Percentiles rank a stretch among this genome's conserved stretches.
phyloP scores from a whole-genome alignment of 1,284 basidiomycete genomes.

The Baeospora myosura region DNA sequence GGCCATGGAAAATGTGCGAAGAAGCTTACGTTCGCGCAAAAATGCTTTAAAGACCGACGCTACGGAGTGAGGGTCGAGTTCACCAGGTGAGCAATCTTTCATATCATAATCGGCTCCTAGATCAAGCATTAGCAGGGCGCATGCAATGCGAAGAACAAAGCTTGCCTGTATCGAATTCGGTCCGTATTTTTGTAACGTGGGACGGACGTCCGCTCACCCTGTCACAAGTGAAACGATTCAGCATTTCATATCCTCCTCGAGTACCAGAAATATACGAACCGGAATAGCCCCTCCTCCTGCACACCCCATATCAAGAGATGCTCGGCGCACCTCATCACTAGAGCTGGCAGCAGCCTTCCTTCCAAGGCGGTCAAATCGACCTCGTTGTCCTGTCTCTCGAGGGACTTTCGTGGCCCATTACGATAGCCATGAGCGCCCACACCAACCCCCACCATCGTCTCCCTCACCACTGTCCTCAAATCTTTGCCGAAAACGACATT shows the following conservation, averaged over 20 bases:
- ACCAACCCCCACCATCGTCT: conserved; percentile 38
- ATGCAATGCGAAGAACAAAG: conserved; percentile 8
- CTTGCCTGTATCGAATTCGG: conserved; percentile 79
- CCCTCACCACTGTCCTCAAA: conserved; percentile 48
- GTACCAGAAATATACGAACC: conserved; percentile 36
- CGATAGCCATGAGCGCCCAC: conserved; percentile 14
- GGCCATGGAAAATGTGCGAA: conserved; percentile 1
- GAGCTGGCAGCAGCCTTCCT: conserved; percentile 55
- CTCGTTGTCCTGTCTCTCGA: conserved; percentile 19
- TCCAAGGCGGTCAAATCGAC: conserved; percentile 35
- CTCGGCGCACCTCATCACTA: conserved; percentile 73
- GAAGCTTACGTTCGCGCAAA: conserved; percentile 66
- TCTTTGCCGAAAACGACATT: conserved; percentile 62
- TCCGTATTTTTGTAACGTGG: conserved; percentile 67
- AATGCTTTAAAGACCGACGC: conserved; percentile 80
- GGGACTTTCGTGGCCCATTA: conserved; percentile 18
- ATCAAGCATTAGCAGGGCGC: conserved; percentile 12
- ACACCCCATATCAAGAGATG: conserved; percentile 75
- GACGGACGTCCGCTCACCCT: conserved; percentile 71
- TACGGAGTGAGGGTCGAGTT: conserved; percentile 88
- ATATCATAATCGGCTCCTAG: conserved; percentile 81
- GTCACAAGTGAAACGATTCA: conserved; percentile 14
- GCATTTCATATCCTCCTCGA: conserved; percentile 3
- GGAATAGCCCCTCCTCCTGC: conserved; percentile 78
- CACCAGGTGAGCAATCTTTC: conserved; percentile 64